Percentiles rank a stretch among this genome's conserved stretches.
phyloP scores from a whole-genome alignment of 768 basidiomycete genomes.

The Saitozyma sp. region DNA sequence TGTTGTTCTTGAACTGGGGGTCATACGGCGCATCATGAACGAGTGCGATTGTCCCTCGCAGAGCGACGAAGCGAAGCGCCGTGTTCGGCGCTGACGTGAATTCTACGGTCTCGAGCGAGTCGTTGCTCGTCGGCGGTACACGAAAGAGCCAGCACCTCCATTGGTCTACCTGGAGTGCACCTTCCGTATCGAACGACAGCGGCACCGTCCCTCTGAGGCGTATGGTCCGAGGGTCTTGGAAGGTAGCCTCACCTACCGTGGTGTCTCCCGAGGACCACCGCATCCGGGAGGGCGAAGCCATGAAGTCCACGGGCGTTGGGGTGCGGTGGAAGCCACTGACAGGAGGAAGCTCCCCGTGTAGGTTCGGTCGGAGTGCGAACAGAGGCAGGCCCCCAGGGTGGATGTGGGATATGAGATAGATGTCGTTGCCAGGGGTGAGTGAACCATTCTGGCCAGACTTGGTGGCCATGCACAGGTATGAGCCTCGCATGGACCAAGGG shows the following conservation, averaged over 20 bases:
- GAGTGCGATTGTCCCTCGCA: background rate
- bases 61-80: background rate
- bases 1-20: background rate
- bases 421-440: background rate
- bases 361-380: background rate
- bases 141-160: background rate
- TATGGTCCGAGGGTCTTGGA: background rate
- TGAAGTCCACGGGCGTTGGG: background rate
- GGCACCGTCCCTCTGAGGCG: background rate
- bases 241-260: background rate
- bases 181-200: constrained; percentile 3
- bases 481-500: constrained; percentile 4
- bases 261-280: background rate
- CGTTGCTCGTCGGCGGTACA: background rate
- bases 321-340: background rate
- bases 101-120: background rate
- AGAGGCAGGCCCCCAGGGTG: background rate
- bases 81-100: background rate
- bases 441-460: background rate
- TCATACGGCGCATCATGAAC: background rate
- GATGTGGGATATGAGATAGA: constrained; percentile 1
- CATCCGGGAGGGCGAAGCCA: background rate
- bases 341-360: background rate
- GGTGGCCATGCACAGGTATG: constrained; percentile 2
- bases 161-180: background rate